Evolutionary conservation across 2,329 filamentous ascomycete genomes (phyloP).

Genomic region (Aspergillus floridensis): DNA sequence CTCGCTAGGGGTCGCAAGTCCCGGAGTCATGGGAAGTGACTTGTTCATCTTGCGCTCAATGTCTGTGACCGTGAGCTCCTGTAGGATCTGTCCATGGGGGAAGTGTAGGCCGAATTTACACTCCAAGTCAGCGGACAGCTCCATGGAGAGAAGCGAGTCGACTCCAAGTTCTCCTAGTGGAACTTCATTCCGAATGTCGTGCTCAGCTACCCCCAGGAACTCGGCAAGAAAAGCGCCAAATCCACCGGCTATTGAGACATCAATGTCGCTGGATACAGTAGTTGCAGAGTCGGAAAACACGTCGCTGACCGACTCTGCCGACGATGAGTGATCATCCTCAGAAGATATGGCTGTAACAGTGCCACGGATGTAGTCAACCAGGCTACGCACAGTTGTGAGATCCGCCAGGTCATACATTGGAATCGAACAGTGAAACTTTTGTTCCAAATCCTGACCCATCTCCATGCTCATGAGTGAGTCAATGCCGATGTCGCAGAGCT

Average conservation of each 20-base stretch:
- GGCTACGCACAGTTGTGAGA: conserved; percentile 25
- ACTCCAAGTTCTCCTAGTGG: too few relatives aligned
- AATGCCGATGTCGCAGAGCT: conserved; percentile 37
- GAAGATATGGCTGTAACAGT: not conserved
- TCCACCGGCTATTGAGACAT: too few relatives aligned
- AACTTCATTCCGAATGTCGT: too few relatives aligned
- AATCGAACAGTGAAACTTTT: conserved; percentile 34
- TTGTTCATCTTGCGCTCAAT: too few relatives aligned
- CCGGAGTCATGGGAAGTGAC: too few relatives aligned
- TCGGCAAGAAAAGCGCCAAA: too few relatives aligned
- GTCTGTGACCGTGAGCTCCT: too few relatives aligned
- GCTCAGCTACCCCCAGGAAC: too few relatives aligned
- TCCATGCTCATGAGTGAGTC: conserved; percentile 45
- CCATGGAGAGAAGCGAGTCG: not conserved
- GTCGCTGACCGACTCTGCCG: not conserved
- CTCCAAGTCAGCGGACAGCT: not conserved
- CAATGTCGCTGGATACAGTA: too few relatives aligned
- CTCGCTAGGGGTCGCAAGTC: not conserved
- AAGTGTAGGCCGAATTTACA: not conserved
- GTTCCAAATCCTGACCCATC: conserved; percentile 42
- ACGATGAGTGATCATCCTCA: not conserved
- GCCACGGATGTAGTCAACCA: conserved; percentile 22
- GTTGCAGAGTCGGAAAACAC: too few relatives aligned
- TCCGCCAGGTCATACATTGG: conserved; percentile 25
- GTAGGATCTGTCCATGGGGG: not conserved